These are phyloP conservation scores for Coniella lustricola DNA, from an alignment of 2,329 filamentous ascomycete genomes.

Conservation along the genomic window DNA sequence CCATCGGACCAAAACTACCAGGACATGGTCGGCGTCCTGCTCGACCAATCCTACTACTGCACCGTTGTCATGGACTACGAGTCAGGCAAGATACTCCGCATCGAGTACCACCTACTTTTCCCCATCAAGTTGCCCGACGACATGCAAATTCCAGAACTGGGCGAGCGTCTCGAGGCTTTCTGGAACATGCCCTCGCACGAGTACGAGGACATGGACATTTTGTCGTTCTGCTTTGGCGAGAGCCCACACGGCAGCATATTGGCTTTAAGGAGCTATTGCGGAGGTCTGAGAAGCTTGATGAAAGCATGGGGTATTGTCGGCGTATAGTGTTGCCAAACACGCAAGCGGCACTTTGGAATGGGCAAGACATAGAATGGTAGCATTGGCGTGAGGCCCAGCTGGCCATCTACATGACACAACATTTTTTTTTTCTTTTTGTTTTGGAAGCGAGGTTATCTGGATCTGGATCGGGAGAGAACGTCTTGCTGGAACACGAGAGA, in stretches of 20 bases:
- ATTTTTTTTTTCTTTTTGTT: no score
- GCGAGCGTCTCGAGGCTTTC: conserved; percentile 6
- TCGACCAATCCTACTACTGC: conserved; percentile 10
- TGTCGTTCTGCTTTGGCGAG: conserved; percentile 14
- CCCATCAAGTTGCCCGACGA: conserved; percentile 13
- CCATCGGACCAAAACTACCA: conserved; percentile 5
- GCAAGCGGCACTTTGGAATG: background rate
- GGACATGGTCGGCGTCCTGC: conserved; percentile 11
- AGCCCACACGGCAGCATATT: conserved; percentile 1
- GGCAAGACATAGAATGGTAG: no score
- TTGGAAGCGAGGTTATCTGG: no score
- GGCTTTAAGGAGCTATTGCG: conserved; percentile 13
- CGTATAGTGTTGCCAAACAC: background rate
- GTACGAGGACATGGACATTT: conserved; percentile 11
- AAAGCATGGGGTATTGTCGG: conserved; percentile 12
- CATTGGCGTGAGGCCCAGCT: no score
- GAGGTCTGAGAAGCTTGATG: conserved; percentile 11
- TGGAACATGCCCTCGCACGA: conserved; percentile 13
- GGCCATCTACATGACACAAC: no score
- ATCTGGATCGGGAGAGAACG: no score
- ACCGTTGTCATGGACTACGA: conserved; percentile 10
- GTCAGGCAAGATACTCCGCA: conserved; percentile 4
- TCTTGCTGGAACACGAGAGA: no score
- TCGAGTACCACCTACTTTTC: conserved; percentile 16
- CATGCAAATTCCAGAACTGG: conserved; percentile 11